These are phyloP conservation scores for Endogone sp. DNA, from an alignment of 192 early-diverging fungal genomes.

Conservation along the genomic window DNA sequence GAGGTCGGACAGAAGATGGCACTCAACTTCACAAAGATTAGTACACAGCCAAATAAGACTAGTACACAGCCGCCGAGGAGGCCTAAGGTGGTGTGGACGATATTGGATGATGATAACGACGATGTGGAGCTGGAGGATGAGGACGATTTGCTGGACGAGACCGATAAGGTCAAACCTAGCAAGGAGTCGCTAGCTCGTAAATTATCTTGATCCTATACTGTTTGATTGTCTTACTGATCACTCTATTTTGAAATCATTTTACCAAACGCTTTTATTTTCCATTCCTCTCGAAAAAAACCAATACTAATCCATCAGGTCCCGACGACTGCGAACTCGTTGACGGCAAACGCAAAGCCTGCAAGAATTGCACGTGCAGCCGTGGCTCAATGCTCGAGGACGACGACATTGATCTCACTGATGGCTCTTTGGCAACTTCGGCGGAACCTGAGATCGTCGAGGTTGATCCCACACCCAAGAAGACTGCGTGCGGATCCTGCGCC, in stretches of 20 bases:
- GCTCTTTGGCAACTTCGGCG: constrained; percentile 22
- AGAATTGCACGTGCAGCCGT: constrained; percentile 94
- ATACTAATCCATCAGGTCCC: no score
- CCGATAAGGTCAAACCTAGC: constrained; percentile 70
- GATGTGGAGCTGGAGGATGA: constrained; percentile 85
- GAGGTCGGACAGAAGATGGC: constrained; percentile 82
- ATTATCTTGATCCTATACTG: no score
- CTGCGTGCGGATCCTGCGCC: constrained; percentile 70
- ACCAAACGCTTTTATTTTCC: background rate
- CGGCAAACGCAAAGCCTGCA: constrained; percentile 89
- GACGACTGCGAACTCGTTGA: constrained; percentile 66
- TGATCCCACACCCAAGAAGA: constrained; percentile 45
- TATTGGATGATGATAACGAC: constrained; percentile 71
- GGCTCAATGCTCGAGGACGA: constrained; percentile 69
- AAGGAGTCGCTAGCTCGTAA: constrained; percentile 54
- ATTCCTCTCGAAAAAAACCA: constrained; percentile 7
- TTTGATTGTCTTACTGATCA: no score
- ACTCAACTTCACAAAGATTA: constrained; percentile 78
- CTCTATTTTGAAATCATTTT: constrained; percentile 11
- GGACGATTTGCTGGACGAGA: constrained; percentile 80
- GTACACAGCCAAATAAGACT: background rate
- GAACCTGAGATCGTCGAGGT: constrained; percentile 30
- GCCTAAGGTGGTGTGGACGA: constrained; percentile 59
- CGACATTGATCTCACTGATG: constrained; percentile 31
- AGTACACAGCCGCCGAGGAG: background rate